A percentile compares a stretch with the other conserved stretches of the same genome.
Conservation (phyloP, 805 yeast genomes). For the Yamadazyma sp. region DNA sequence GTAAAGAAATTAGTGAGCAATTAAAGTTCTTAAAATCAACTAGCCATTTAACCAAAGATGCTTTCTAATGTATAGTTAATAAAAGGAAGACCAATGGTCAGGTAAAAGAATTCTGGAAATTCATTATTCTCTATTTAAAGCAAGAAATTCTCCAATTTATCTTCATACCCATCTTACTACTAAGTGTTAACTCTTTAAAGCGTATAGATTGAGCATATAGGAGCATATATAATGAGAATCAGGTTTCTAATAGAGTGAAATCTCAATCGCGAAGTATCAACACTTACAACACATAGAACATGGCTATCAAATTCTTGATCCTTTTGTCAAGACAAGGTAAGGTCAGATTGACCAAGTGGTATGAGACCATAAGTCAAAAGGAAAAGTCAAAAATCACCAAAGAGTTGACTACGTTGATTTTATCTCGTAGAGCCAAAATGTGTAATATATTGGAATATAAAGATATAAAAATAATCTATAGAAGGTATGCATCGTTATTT, state of each 20-base stretch:
- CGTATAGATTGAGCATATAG: no score
- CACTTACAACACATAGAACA: background rate
- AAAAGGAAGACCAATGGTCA: no score
- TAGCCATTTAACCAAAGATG: constrained; percentile 14
- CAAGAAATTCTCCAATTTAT: no score
- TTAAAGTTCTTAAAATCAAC: constrained; percentile 35
- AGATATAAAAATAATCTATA: constrained; percentile 80
- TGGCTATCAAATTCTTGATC: constrained; percentile 64
- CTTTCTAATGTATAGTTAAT: constrained; percentile 6
- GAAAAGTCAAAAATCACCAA: constrained; percentile 81
- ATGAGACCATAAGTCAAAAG: constrained; percentile 73
- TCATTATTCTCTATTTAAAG: no score
- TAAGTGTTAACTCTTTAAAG: no score
- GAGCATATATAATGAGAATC: no score
- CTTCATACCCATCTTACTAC: no score
- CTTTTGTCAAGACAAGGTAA: constrained; percentile 93
- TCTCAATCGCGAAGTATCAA: background rate
- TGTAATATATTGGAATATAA: constrained; percentile 89
- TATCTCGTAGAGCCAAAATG: constrained; percentile 88
- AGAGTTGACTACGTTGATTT: constrained; percentile 81
- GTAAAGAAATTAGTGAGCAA: constrained; percentile 50
- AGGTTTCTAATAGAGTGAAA: no score
- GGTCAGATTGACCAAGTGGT: constrained; percentile 92
- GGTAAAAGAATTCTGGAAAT: no score
- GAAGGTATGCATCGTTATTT: constrained; percentile 90